Conservation (phyloP, 2,329 filamentous ascomycete species). For the Myriosclerotinia curreyana region DNA sequence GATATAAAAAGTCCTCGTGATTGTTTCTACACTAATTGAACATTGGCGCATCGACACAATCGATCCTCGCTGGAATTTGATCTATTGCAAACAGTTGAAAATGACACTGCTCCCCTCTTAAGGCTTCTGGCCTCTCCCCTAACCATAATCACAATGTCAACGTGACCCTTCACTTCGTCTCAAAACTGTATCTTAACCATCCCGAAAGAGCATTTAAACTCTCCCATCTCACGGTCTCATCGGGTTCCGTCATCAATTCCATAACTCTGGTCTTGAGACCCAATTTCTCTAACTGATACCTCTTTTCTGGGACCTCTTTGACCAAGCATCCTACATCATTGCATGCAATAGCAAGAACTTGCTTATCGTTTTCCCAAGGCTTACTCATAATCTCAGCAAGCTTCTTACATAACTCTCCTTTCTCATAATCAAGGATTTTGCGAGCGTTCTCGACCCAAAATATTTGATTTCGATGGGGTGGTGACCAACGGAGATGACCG, state of each 20-base stretch:
- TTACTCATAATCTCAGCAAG: constrained; percentile 66
- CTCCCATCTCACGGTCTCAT: constrained; percentile 71
- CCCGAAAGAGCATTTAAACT: constrained; percentile 70
- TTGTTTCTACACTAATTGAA: constrained; percentile 31
- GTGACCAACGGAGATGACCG: constrained; percentile 72
- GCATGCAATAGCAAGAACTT: constrained; percentile 70
- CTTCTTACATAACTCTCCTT: constrained; percentile 62
- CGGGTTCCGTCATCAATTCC: constrained; percentile 68
- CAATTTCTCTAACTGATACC: constrained; percentile 61
- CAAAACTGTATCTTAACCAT: constrained; percentile 70
- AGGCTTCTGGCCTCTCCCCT: constrained; percentile 19
- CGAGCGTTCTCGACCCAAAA: constrained; percentile 74
- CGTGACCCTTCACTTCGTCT: constrained; percentile 39
- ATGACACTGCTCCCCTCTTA: constrained; percentile 7
- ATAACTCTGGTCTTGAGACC: constrained; percentile 68
- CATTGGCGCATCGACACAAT: constrained; percentile 24
- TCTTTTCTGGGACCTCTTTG: constrained; percentile 67
- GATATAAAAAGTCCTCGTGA: constrained; percentile 8
- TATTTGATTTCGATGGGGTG: constrained; percentile 64
- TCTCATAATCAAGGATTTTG: constrained; percentile 64
- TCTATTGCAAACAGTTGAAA: constrained; percentile 2
- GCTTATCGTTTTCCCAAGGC: constrained; percentile 66
- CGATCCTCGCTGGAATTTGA: constrained; percentile 8
- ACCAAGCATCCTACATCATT: constrained; percentile 70
- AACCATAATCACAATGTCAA: constrained; percentile 24